phyloP scores from a whole-genome alignment of 2,329 filamentous ascomycete species.

The Talaromyces rugulosus region DNA sequence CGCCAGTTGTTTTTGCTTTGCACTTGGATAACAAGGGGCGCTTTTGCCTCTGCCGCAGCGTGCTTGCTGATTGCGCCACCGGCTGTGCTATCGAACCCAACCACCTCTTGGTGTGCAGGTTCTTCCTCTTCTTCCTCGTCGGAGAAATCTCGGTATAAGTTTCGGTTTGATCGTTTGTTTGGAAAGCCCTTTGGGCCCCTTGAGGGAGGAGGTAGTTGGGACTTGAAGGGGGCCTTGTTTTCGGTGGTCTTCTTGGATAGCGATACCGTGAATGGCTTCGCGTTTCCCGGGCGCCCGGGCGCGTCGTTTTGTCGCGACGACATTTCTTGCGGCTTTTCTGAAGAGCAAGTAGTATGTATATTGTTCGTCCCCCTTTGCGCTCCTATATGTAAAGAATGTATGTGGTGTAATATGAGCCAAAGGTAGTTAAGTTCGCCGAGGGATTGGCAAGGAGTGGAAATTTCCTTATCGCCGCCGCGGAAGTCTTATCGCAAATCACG shows the following conservation, averaged over 20 bases:
- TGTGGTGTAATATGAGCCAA: background rate
- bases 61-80: conserved; percentile 39
- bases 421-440: background rate
- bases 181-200: background rate
- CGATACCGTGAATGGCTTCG: conserved; percentile 40
- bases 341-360: background rate
- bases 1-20: conserved; percentile 79
- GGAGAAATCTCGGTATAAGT: conserved; percentile 51
- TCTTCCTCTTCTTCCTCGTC: conserved; percentile 44
- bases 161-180: conserved; percentile 25
- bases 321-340: background rate
- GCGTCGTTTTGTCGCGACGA: background rate
- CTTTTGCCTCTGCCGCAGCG: conserved; percentile 39
- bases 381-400: background rate
- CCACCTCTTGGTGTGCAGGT: conserved; percentile 43
- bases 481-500: conserved; percentile 4
- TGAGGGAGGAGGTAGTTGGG: background rate
- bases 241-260: conserved; percentile 24
- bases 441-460: background rate
- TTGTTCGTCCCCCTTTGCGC: background rate
- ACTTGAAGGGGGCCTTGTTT: conserved; percentile 28
- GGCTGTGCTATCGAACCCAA: conserved; percentile 49
- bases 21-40: conserved; percentile 72
- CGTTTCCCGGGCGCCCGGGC: background rate
- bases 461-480: background rate